Evolutionary conservation across 352 stramenopile species (phyloP), one percentile per base, ranked within the genome.

Genomic region (Phytophthora palmivora): DNA sequence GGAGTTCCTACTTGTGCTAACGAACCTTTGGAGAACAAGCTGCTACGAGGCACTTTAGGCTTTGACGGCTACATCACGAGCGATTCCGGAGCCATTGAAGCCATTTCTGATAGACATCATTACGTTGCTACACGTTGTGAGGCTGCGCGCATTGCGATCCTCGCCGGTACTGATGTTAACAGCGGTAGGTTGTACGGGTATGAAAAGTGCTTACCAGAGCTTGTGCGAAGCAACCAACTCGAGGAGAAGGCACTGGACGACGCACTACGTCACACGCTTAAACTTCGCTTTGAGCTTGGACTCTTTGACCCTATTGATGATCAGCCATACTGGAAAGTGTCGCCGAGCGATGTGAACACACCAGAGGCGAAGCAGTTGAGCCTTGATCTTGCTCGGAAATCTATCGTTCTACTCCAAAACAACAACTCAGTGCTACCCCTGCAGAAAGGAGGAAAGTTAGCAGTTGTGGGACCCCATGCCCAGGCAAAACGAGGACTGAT

Each of bases 21-120:
- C 19, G 30, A 34, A 10, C 19, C 41, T 18, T 48, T 34, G 22
- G 41, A 48, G 41, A 48, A 48, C 9, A 12, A 48, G 1, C 22
- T 48, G 14, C 22, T 48, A 33, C 12, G 41, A 30, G 30, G 10
- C 11, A 48, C 16, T 15, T 18, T 48, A 22, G 41, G 41, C 14
- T 34, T 48, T 48, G 41, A 48, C 12, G 22, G 41, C 41, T 48
- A 34, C 41, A 48, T 48, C 41, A 48, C 41, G 12, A 48, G 41
- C 22, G 41, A 48, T 10, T 48, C 41, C 12, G 41, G 41, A 10
- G 19, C 41, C 18, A 48, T 34, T 48, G 41, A 48, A 33, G 41
- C 41, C 21, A 48, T 48, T 6, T 48, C 41, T 10, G 41, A 48
- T 8, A 48, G 41, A 18, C 41, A 48, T 6, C 41, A 34, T 12